Evolutionary conservation across 1,284 basidiomycete species (phyloP), one percentile per base, ranked within the genome.

Genomic region (Cryptococcus maquisensis): DNA sequence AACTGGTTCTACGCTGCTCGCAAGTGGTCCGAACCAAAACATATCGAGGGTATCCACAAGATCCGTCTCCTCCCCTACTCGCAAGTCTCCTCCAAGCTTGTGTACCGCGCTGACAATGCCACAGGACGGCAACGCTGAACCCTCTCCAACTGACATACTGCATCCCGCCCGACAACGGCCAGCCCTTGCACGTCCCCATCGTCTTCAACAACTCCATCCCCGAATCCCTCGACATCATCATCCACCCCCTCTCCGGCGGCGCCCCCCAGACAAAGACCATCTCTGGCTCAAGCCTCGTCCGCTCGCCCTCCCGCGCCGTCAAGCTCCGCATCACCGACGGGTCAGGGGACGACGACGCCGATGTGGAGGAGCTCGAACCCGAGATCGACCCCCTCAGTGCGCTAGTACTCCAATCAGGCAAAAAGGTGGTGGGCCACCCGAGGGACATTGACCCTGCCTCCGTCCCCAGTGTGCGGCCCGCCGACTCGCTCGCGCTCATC

Each of bases 181-280:
- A 71, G 37, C 66, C 71, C 9, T 64, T 75, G 0, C 69, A 69
- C 53, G 67, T 77, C 44, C 74, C 75, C 10, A 61, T 77, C 32
- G 78, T 96, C 26, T 83, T 97, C 71, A 97, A 96, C 80, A 95
- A 96, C 75, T 93, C 93, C 3, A 80, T 81, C n/a, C 85, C 90
- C 1, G 80, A 81, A 13, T 79, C 81, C 54, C 77, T 97, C 37
- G 82, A 81, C 53, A 97, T 94, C 72, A 85, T 84, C 15, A 74
- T 93, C 37, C 84, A 84, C 3, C 84, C 89, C 6, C 81, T 93
- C 39, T 84, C 82, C 8, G 65, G 56, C 10, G 64, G 64, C 32
- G 56, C 64, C 36, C 40, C 53, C 8, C 55, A 50, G 2, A 20
- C 60, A 40, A 44, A 64, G 47, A 68, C 60, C 5, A 49, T 69